Percentiles rank a stretch among this genome's conserved stretches.
phyloP scores from a whole-genome alignment of 2,329 filamentous ascomycete species.

The Calonectria ilicicola region DNA sequence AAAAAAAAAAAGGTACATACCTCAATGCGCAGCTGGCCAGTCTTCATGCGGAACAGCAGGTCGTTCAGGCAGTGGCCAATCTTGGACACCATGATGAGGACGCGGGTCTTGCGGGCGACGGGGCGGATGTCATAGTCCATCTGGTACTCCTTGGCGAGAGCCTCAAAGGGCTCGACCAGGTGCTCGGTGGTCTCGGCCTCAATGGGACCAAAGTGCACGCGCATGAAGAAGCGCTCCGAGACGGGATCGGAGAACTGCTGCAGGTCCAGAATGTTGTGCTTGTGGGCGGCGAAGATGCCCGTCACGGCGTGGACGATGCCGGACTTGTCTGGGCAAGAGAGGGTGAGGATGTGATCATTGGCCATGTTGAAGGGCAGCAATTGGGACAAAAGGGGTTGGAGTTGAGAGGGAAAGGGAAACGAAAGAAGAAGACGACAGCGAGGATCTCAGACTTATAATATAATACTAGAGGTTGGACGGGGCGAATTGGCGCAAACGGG shows the following conservation, averaged over 20 bases:
- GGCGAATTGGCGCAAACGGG: neutral
- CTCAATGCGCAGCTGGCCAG: constrained; percentile 79
- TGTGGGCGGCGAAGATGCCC: constrained; percentile 77
- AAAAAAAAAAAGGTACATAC: constrained; percentile 24
- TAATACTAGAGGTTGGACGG: neutral
- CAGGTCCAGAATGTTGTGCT: constrained; percentile 85
- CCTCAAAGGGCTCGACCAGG: constrained; percentile 67
- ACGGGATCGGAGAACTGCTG: constrained; percentile 85
- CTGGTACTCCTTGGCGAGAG: constrained; percentile 71
- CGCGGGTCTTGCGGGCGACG: constrained; percentile 76
- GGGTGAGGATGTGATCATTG: constrained; percentile 78
- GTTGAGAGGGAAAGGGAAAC: neutral
- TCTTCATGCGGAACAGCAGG: constrained; percentile 82
- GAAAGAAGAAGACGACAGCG: neutral
- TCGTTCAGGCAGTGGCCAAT: constrained; percentile 90
- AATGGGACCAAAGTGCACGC: constrained; percentile 81
- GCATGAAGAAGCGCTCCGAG: constrained; percentile 87
- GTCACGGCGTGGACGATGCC: constrained; percentile 90
- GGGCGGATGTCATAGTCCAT: constrained; percentile 81
- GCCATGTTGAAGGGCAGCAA: constrained; percentile 45
- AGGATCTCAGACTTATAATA: neutral
- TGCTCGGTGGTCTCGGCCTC: constrained; percentile 59
- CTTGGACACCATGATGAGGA: constrained; percentile 91
- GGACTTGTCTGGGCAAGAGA: constrained; percentile 86
- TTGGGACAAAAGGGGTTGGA: neutral